Conservation (phyloP, 768 basidiomycete species). For the Rhodocollybia butyracea region DNA sequence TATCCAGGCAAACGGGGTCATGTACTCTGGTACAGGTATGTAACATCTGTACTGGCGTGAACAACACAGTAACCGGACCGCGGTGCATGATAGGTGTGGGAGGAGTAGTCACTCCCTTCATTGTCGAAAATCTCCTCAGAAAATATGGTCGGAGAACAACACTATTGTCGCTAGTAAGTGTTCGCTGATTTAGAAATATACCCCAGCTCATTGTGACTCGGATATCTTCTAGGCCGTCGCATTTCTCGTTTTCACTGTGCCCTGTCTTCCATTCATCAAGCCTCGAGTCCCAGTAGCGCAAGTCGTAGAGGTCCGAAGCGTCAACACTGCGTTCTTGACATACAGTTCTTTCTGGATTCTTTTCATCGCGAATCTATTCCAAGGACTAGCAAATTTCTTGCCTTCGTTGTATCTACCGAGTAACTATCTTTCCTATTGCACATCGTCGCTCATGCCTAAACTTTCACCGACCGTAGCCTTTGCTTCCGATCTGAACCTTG, state of each 20-base stretch:
- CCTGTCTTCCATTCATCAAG: slow-evolving; percentile 11
- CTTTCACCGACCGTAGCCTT: not conserved
- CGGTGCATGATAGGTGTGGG: not conserved
- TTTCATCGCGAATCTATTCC: slow-evolving; percentile 7
- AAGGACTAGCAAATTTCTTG: slow-evolving; percentile 10
- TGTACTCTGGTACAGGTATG: slow-evolving; percentile 11
- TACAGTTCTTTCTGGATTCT: slow-evolving; percentile 9
- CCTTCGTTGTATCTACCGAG: slow-evolving; percentile 11
- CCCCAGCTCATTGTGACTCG: no score
- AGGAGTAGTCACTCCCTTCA: slow-evolving; percentile 3
- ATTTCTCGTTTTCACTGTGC: slow-evolving; percentile 4
- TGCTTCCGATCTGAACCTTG: slow-evolving; percentile 9
- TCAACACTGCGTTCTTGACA: slow-evolving; percentile 4
- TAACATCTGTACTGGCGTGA: no score
- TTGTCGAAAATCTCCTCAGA: slow-evolving; percentile 4
- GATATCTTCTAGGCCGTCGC: not conserved
- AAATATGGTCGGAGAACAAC: slow-evolving; percentile 8
- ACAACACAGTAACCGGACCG: no score
- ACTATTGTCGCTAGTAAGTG: slow-evolving; percentile 6
- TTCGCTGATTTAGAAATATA: not conserved
- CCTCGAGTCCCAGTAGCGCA: slow-evolving; percentile 8
- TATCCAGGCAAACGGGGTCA: slow-evolving; percentile 8
- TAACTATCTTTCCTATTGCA: not conserved
- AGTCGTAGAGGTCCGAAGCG: slow-evolving; percentile 3
- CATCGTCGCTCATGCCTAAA: not conserved